Conservation (phyloP, 805 yeast species). For the Candida lessepsii region DNA sequence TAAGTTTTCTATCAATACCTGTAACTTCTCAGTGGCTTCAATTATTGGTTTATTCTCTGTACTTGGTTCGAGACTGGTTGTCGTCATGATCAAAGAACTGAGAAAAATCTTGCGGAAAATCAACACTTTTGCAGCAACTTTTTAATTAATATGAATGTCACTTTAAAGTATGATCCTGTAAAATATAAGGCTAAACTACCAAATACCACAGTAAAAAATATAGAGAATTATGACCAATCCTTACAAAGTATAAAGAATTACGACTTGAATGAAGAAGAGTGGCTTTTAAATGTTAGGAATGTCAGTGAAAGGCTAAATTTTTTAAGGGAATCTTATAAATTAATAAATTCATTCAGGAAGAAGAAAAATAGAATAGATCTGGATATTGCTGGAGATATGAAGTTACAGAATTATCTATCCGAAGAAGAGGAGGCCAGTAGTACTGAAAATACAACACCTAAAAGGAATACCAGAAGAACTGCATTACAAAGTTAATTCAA, state of each 20-base stretch:
- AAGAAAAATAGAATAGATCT: conserved; percentile 9
- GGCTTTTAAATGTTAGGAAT: conserved; percentile 24
- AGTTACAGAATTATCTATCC: conserved; percentile 3
- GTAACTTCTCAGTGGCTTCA: conserved; percentile 31
- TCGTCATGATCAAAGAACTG: conserved; percentile 25
- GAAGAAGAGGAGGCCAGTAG: conserved; percentile 15
- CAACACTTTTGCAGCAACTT: conserved; percentile 7
- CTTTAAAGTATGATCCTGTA: conserved; percentile 9
- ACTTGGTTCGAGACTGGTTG: conserved; percentile 23
- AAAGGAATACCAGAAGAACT: conserved; percentile 5
- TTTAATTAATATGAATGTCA: conserved; percentile 1
- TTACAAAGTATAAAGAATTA: conserved; percentile 10
- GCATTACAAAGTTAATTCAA: no score
- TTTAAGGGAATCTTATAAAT: conserved; percentile 27
- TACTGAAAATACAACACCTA: conserved; percentile 6
- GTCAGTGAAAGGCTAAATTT: conserved; percentile 28
- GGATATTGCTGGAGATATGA: conserved; percentile 2
- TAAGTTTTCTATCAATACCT: conserved; percentile 59
- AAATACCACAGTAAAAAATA: conserved; percentile 1
- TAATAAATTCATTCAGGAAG: conserved; percentile 22
- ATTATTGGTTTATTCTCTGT: conserved; percentile 29
- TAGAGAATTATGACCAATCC: conserved; percentile 10
- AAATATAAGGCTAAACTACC: neutral
- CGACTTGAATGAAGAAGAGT: conserved; percentile 13
- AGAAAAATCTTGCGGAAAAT: conserved; percentile 6